These are phyloP conservation scores for Kwoniella heveanensis DNA, from an alignment of 768 basidiomycete species.

Conservation along the genomic window DNA sequence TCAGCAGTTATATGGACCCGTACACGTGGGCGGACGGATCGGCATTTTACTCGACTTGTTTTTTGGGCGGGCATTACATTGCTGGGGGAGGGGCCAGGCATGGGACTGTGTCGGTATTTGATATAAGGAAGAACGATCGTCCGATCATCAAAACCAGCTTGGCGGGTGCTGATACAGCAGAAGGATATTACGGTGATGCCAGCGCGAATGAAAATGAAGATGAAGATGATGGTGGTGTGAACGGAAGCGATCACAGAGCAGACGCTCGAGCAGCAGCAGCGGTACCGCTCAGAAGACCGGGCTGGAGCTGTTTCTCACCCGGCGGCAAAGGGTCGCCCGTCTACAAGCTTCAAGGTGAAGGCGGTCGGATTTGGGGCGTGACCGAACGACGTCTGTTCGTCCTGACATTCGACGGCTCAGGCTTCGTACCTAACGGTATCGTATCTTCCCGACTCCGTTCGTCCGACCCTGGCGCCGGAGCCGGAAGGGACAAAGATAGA, in stretches of 20 bases:
- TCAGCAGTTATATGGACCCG: constrained; percentile 34
- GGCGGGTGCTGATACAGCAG: too few species aligned
- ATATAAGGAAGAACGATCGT: constrained; percentile 25
- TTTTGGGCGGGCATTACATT: constrained; percentile 32
- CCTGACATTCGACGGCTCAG: constrained; percentile 39
- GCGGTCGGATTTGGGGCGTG: constrained; percentile 44
- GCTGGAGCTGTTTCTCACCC: constrained; percentile 48
- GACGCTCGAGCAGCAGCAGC: too few species aligned
- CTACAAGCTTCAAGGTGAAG: constrained; percentile 39
- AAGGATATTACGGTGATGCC: too few species aligned
- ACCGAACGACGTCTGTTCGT: constrained; percentile 42
- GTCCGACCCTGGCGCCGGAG: background rate
- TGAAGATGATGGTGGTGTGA: background rate
- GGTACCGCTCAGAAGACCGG: background rate
- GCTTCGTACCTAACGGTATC: constrained; percentile 23
- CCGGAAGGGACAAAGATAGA: constrained; percentile 2
- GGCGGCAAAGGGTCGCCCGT: constrained; percentile 49
- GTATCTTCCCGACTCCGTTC: constrained; percentile 20
- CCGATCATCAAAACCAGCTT: background rate
- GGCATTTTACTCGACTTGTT: constrained; percentile 42
- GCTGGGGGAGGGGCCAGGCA: constrained; percentile 47
- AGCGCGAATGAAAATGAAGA: background rate
- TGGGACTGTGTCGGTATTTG: constrained; percentile 44
- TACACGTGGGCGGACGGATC: constrained; percentile 45
- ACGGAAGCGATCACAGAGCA: too few species aligned